A percentile compares a stretch with the other conserved stretches of the same genome.
Conservation (phyloP, 176 grass and related monocot genomes). For the Cenchrus fungigraminus region DNA sequence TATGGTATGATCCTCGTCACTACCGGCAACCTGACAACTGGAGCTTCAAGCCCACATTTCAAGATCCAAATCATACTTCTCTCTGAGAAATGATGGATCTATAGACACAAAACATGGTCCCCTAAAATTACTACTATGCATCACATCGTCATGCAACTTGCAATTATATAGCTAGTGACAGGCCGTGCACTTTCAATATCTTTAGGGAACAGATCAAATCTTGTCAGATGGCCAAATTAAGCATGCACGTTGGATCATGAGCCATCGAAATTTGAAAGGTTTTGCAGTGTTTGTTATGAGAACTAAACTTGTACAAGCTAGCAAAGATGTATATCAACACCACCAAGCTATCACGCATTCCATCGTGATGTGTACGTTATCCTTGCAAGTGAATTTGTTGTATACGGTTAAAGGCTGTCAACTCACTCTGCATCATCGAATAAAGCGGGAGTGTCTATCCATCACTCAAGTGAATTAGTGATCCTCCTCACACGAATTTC, state of each 20-base stretch:
- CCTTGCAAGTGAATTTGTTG: not conserved
- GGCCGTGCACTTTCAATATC: not conserved
- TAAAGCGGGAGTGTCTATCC: no score
- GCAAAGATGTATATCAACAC: no score
- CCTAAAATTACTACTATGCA: no score
- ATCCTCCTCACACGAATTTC: no score
- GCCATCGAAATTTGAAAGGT: no score
- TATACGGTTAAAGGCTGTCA: not conserved
- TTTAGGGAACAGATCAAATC: not conserved
- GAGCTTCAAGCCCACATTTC: not conserved
- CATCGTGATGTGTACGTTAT: not conserved
- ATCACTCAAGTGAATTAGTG: no score
- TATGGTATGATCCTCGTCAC: not conserved
- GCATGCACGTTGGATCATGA: not conserved
- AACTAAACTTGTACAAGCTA: no score
- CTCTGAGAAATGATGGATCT: not conserved
- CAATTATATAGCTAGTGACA: no score
- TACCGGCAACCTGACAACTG: not conserved
- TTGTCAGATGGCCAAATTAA: not conserved
- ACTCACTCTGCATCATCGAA: not conserved
- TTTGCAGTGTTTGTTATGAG: no score
- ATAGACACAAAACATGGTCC: not conserved
- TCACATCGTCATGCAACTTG: no score
- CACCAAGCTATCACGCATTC: not conserved
- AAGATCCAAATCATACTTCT: conserved; percentile 29